Evolutionary conservation across 495 filamentous ascomycete species (phyloP).

Genomic region (Xylaria cubensis): DNA sequence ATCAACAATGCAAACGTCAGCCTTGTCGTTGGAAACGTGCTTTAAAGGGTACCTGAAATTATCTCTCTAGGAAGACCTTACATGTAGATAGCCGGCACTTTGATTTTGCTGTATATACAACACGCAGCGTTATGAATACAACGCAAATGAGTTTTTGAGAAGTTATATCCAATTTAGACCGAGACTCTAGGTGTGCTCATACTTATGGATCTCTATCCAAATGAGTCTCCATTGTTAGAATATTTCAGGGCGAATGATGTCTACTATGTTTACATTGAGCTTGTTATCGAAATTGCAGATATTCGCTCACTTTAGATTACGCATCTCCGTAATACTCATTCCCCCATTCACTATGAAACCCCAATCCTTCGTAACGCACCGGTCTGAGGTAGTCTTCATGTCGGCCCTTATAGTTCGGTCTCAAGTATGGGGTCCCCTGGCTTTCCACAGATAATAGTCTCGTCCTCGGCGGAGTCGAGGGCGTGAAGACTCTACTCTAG

Average conservation of each 20-base stretch:
- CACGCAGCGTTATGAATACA: slow-evolving; percentile 2
- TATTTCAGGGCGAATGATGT: neutral
- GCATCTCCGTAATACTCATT: neutral
- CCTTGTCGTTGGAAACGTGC: neutral
- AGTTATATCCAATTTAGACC: neutral
- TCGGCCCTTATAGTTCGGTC: neutral
- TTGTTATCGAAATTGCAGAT: slow-evolving; percentile 10
- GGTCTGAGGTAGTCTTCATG: neutral
- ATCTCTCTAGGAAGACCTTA: neutral
- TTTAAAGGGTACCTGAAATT: neutral
- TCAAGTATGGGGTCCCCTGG: neutral
- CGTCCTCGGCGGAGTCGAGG: slow-evolving; percentile 28
- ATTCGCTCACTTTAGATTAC: neutral
- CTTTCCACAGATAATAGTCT: slow-evolving; percentile 44
- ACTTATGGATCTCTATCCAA: neutral
- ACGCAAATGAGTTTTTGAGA: neutral
- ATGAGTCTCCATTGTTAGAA: neutral
- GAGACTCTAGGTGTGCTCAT: neutral
- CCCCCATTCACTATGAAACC: neutral
- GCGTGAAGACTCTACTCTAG: neutral
- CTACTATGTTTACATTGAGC: neutral
- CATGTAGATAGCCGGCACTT: slow-evolving; percentile 12
- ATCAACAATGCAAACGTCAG: neutral
- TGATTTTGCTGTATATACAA: slow-evolving; percentile 20
- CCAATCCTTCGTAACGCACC: slow-evolving; percentile 13